Base-by-base conservation (phyloP, 257 asterid genomes). In the Nyctanthes arbortristis region DNA sequence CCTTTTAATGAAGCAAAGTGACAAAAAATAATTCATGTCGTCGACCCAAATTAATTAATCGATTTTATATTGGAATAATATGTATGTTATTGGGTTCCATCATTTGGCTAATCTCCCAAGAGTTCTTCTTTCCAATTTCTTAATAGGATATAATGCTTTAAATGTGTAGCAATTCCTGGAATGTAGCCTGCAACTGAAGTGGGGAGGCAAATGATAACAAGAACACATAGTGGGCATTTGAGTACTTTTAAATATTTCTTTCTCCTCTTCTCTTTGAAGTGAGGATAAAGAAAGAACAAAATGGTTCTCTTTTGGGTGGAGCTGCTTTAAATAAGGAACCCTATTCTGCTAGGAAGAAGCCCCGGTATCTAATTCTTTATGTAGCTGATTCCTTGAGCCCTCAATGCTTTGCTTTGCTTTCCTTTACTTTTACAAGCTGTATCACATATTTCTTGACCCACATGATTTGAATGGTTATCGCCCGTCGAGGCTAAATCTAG, bases 221-320 rank as follows among this genome's bases (percentile, higher is more conserved):
- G 61, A 61, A 68, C 18, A 56, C 18, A 71, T 29, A 14, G 25
- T 69, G 79, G 68, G 54, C 27, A 64, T 64, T 24, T 64, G 64
- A 55, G 73, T 77, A 65, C 22, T 20, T 35, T 35, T 59, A 35
- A 66, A 66, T 67, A 16, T 35, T 39, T 61, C n/a, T 75, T 3
- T 18, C 13, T 7, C 22, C 5, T 71, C 49, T 57, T 43, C 45
- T 59, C 72, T 67, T 75, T 66, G 65, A 36, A 34, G 56, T 63
- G 70, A 73, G 88, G 79, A 79, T 70, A 80, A 81, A 77, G 70
- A 70, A 78, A 80, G 86, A 80, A 71, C 76, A 77, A 86, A 36
- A 11, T 36, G 4, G 43, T 36, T 37, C 45, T 1, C 3, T 37
- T 37, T 37, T 37, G 45, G 45, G 89, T 37, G 5, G 45, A 12